A percentile compares a stretch with the other conserved stretches of the same genome.
phyloP scores from a whole-genome alignment of 345 rosid species.

The Melastoma malabathricum region DNA sequence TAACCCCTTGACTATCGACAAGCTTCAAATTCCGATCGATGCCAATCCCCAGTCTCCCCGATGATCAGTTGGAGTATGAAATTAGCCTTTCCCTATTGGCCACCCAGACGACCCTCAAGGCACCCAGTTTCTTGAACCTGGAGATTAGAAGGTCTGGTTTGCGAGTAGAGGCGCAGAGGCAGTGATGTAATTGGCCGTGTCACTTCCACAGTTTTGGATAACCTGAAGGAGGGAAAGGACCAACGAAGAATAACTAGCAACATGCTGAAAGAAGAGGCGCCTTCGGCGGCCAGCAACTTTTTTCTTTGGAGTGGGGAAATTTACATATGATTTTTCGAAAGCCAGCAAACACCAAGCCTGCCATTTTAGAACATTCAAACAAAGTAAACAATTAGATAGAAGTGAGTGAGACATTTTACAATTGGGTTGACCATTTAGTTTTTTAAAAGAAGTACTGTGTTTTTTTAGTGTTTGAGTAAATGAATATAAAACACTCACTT shows the following conservation, averaged over 20 bases:
- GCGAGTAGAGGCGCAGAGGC: conserved; percentile 1
- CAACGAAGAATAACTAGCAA: conserved; percentile 5
- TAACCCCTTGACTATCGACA: conserved; percentile 2
- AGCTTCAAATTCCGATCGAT: conserved; percentile 15
- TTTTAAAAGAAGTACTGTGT: no score
- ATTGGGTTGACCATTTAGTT: no score
- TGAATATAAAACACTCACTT: no score
- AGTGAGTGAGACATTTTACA: no score
- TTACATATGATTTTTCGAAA: no score
- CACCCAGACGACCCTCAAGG: conserved; percentile 21
- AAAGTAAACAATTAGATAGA: no score
- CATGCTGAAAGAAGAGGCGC: no score
- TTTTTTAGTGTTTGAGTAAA: no score
- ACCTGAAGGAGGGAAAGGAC: conserved; percentile 1
- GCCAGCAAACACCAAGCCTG: no score
- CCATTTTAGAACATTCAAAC: no score
- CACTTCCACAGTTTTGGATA: neutral
- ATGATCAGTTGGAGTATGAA: conserved; percentile 7
- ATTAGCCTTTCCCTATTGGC: conserved; percentile 30
- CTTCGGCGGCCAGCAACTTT: no score
- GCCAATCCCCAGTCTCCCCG: conserved; percentile 12
- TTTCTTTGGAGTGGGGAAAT: no score
- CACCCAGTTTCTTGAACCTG: neutral
- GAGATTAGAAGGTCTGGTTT: conserved; percentile 5
- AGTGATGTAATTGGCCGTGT: neutral